phyloP scores from a whole-genome alignment of 1,284 basidiomycete genomes.

The Mixia osmundae region DNA sequence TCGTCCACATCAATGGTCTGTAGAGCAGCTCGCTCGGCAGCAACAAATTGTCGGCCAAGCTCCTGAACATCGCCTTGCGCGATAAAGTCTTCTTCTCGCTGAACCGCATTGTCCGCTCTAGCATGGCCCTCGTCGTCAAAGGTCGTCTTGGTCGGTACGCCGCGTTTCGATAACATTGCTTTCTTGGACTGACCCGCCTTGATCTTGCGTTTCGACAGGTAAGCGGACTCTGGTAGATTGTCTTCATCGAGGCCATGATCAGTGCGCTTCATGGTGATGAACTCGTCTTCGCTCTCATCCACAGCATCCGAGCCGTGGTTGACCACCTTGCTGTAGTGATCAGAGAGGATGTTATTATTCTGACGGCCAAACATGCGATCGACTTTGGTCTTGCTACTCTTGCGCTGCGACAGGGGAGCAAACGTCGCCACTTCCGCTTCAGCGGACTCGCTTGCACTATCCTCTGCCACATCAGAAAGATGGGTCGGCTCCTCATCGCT shows the following conservation, averaged over 20 bases:
- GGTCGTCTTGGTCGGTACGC: constrained; percentile 37
- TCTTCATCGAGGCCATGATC: constrained; percentile 46
- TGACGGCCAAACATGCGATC: constrained; percentile 95
- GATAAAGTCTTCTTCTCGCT: constrained; percentile 42
- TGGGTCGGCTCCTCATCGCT: constrained; percentile 22
- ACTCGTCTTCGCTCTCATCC: constrained; percentile 35
- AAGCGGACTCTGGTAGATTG: constrained; percentile 29
- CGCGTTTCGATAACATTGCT: constrained; percentile 38
- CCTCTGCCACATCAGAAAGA: constrained; percentile 12
- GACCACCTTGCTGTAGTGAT: constrained; percentile 73
- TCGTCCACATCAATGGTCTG: constrained; percentile 45
- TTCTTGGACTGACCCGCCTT: constrained; percentile 57
- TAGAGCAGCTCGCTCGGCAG: constrained; percentile 46
- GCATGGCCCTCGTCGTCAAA: constrained; percentile 66
- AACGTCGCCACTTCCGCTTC: no score
- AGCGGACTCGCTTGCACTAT: constrained; percentile 13
- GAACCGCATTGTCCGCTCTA: constrained; percentile 50
- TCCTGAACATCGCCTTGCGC: constrained; percentile 37
- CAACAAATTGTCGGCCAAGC: constrained; percentile 43
- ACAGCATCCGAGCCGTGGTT: constrained; percentile 22
- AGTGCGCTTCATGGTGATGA: constrained; percentile 72
- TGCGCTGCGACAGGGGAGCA: constrained; percentile 6
- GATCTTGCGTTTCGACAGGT: constrained; percentile 37
- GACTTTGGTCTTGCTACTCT: constrained; percentile 55
- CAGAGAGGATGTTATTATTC: constrained; percentile 79